phyloP scores from a whole-genome alignment of 2,329 filamentous ascomycete genomes.

The Leptodontidium sp. region DNA sequence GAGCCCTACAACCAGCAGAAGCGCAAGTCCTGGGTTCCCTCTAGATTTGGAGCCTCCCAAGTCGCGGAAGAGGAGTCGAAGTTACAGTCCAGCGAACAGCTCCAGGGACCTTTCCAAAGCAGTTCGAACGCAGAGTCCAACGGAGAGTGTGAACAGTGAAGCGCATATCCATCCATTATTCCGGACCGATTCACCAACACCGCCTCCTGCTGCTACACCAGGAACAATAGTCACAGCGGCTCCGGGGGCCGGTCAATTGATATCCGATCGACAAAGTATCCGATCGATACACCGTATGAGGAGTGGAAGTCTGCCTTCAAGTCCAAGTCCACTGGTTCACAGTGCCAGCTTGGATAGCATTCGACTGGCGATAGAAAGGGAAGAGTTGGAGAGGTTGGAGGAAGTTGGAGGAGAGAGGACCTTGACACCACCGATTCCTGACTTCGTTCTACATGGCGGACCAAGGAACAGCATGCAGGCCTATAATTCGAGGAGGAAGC shows the following conservation, averaged over 20 bases:
- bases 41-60: slow-evolving; percentile 63
- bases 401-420: slow-evolving; percentile 51
- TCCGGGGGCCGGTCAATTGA: slow-evolving; percentile 71
- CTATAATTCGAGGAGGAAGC: slow-evolving; percentile 49
- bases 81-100: slow-evolving; percentile 44
- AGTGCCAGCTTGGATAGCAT: slow-evolving; percentile 58
- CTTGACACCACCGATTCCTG: slow-evolving; percentile 68
- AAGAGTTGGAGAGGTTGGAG: slow-evolving; percentile 42
- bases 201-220: slow-evolving; percentile 70
- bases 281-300: slow-evolving; percentile 62
- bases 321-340: slow-evolving; percentile 60
- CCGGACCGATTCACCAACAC: slow-evolving; percentile 73
- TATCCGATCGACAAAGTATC: slow-evolving; percentile 61
- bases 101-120: slow-evolving; percentile 31
- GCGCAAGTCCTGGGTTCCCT: slow-evolving; percentile 68
- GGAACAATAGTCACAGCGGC: slow-evolving; percentile 77
- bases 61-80: slow-evolving; percentile 42
- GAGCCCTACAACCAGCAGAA: slow-evolving; percentile 69
- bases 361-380: slow-evolving; percentile 37
- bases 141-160: slow-evolving; percentile 58
- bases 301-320: slow-evolving; percentile 61
- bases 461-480: slow-evolving; percentile 57
- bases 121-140: slow-evolving; percentile 41
- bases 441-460: slow-evolving; percentile 66
- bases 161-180: slow-evolving; percentile 82